A percentile compares a stretch with the other conserved stretches of the same genome.
Evolutionary conservation across 768 basidiomycete genomes (phyloP).

Genomic region (Amanita rimosa): DNA sequence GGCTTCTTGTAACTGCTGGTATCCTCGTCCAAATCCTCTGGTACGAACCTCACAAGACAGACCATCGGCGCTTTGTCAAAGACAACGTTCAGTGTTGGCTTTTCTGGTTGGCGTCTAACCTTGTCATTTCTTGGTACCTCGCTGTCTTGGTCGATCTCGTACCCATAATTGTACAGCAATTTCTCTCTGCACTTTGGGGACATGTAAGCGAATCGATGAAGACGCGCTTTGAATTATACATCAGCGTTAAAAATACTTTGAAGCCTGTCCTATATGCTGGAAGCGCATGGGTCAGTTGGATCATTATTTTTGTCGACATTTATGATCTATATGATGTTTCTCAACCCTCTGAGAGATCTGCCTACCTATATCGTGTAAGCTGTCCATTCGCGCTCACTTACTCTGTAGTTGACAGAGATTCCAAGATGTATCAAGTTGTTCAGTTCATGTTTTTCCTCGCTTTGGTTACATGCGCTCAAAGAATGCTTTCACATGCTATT

Average conservation of each 20-base stretch:
- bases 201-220: slow-evolving; percentile 65
- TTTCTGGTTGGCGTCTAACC: slow-evolving; percentile 72
- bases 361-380: slow-evolving; percentile 51
- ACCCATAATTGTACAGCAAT: slow-evolving; percentile 39
- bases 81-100: slow-evolving; percentile 70
- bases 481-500: slow-evolving; percentile 61
- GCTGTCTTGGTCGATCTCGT: slow-evolving; percentile 62
- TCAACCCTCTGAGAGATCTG: slow-evolving; percentile 32
- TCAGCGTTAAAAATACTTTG: slow-evolving; percentile 53
- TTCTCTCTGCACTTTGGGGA: slow-evolving; percentile 58
- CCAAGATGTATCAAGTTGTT: slow-evolving; percentile 49
- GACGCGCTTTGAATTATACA: slow-evolving; percentile 55
- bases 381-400: neutral
- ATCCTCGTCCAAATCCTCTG: slow-evolving; percentile 60
- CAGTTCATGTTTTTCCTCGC: slow-evolving; percentile 71
- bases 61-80: slow-evolving; percentile 45
- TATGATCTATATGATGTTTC: slow-evolving; percentile 40
- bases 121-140: slow-evolving; percentile 71
- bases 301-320: slow-evolving; percentile 60
- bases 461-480: slow-evolving; percentile 49
- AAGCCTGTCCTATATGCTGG: slow-evolving; percentile 69
- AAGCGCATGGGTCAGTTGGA: slow-evolving; percentile 64
- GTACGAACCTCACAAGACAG: slow-evolving; percentile 49
- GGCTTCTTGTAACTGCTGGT: slow-evolving; percentile 47
- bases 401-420: neutral